Evolutionary conservation across 352 stramenopile species (phyloP).

Genomic region (Aphanomyces cochlioides): DNA sequence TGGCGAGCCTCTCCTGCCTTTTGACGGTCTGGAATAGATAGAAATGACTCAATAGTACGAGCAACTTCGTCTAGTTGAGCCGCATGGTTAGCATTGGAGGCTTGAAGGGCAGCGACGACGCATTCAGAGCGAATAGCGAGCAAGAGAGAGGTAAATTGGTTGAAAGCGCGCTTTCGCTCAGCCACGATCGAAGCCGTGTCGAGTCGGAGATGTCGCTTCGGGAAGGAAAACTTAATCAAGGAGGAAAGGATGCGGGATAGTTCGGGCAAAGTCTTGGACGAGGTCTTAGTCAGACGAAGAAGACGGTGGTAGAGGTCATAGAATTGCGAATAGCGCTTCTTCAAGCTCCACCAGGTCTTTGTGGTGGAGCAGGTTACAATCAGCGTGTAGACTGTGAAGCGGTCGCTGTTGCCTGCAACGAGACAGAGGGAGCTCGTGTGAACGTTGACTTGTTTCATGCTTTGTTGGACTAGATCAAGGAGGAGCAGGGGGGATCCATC

Average conservation of each 20-base stretch:
- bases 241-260: conserved; percentile 41
- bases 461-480: conserved; percentile 5
- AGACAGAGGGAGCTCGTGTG: conserved; percentile 53
- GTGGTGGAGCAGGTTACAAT: conserved; percentile 82
- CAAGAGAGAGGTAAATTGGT: conserved; percentile 70
- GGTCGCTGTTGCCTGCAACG: conserved; percentile 39
- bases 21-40: conserved; percentile 77
- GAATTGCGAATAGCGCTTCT: conserved; percentile 86
- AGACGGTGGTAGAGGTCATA: conserved; percentile 74
- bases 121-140: conserved; percentile 34
- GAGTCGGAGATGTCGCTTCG: conserved; percentile 67
- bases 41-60: conserved; percentile 49
- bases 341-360: conserved; percentile 83
- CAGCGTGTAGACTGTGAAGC: conserved; percentile 84
- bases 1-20: conserved; percentile 52
- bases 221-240: conserved; percentile 72
- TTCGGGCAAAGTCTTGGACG: conserved; percentile 45
- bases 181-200: conserved; percentile 57
- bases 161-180: conserved; percentile 57
- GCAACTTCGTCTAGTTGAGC: conserved; percentile 61
- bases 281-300: conserved; percentile 43
- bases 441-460: conserved; percentile 26
- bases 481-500: too few relatives aligned
- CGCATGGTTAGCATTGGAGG: neutral
- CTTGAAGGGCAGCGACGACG: neutral